Percentiles rank a stretch among this genome's conserved stretches.
phyloP scores from a whole-genome alignment of 495 filamentous ascomycete species.

The Penicillium samsonianum region DNA sequence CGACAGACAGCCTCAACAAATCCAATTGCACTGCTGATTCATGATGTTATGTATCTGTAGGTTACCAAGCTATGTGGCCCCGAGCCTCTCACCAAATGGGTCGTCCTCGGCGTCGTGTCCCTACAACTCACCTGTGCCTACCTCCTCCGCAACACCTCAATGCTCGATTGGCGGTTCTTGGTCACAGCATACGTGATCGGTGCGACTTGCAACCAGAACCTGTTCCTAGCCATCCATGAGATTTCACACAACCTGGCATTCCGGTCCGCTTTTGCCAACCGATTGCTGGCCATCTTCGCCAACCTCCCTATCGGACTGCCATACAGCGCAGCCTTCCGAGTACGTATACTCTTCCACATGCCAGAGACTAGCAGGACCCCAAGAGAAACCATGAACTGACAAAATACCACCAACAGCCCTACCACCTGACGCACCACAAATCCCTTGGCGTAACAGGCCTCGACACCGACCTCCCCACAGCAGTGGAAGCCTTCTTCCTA shows the following conservation, averaged over 20 bases:
- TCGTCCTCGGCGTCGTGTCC: constrained; percentile 80
- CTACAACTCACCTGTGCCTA: constrained; percentile 81
- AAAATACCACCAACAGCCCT: constrained; percentile 60
- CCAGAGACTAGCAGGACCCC: neutral
- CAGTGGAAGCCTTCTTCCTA: constrained; percentile 88
- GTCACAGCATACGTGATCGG: constrained; percentile 88
- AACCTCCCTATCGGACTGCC: constrained; percentile 95
- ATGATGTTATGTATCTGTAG: constrained; percentile 42
- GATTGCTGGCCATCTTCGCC: constrained; percentile 85
- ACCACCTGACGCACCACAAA: constrained; percentile 99
- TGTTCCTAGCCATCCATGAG: constrained; percentile 98
- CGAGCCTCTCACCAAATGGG: constrained; percentile 92
- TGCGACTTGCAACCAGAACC: constrained; percentile 96
- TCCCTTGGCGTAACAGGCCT: constrained; percentile 94
- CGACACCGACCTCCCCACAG: constrained; percentile 93
- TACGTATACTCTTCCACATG: constrained; percentile 35
- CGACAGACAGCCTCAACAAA: neutral
- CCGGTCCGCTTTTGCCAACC: constrained; percentile 77
- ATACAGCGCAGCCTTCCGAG: constrained; percentile 94
- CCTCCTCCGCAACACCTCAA: constrained; percentile 72
- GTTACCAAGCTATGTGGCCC: constrained; percentile 97
- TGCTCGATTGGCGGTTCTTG: constrained; percentile 83
- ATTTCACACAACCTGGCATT: constrained; percentile 98
- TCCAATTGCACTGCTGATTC: constrained; percentile 15
- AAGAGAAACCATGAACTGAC: constrained; percentile 2